Base-by-base conservation (phyloP, 2,329 filamentous ascomycete genomes). In the Botrytis deweyae region DNA sequence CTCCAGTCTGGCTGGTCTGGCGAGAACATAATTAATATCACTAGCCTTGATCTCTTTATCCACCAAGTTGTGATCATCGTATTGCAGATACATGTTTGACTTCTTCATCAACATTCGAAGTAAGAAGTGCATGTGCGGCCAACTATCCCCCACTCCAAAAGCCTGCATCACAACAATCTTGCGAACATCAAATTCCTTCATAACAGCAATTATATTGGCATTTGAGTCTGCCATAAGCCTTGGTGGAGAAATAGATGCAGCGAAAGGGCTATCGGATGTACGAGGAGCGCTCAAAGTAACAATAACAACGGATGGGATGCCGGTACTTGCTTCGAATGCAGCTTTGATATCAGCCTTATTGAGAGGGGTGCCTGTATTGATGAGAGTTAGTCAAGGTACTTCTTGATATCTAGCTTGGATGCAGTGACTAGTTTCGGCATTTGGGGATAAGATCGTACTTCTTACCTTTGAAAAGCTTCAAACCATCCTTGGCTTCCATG, bases 81-180 rank as follows among this genome's bases (percentile, higher is more conserved):
- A 83, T 70, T 84, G 83, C 59, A 83, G 80, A 33, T 77, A 81
- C 84, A 88, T 87, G 75, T 85, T 84, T 62, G 83, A 84, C 61
- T 85, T 79, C 55, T 78, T 81, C 79, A 89, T 85, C 33, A 87
- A 76, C 52, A 82, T 74, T 42, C 83, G 82, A 74, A 88, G 76
- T 3, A 84, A 77, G 61, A 82, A 83, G 52, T 82, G 79, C 76
- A 87, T 79, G 73, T 84, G 83, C 0, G 74, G 46, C 80, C 82
- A 85, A 9, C 86, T 88, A 58, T 81, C 78, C 1, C 83, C 86
- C 12, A 84, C 83, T 29, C 87, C 87, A 75, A 86, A 84, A 4
- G 85, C 84, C 33, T 85, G 86, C 80, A 88, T 84, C 73, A 88
- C 82, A 12, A 87, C 78, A 74, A 86, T 87, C 3, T 78, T 73